Percentiles rank a stretch among this genome's conserved stretches.
These are phyloP conservation scores for Blastomyces gilchristii DNA, from an alignment of 2,329 filamentous ascomycete species.

Conservation along the genomic window DNA sequence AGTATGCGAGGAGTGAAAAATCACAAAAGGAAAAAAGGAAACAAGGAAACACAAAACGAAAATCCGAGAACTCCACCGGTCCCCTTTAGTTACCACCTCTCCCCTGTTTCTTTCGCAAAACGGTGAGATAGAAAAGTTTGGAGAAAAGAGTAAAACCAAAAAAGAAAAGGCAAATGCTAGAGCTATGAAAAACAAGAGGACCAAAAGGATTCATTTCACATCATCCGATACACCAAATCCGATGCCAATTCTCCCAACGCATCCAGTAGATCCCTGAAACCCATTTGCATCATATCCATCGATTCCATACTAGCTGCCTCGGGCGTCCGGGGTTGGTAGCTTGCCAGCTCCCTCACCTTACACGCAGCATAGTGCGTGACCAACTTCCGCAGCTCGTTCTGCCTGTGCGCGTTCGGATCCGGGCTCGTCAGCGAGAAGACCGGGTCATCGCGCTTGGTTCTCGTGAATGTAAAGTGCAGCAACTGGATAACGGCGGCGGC, in stretches of 20 bases:
- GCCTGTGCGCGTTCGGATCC: constrained; percentile 24
- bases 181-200: neutral
- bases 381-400: constrained; percentile 33
- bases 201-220: constrained; percentile 18
- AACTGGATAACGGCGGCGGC: constrained; percentile 30
- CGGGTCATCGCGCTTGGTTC: constrained; percentile 32
- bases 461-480: constrained; percentile 31
- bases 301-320: constrained; percentile 17
- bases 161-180: neutral
- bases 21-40: too few relatives aligned
- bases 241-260: constrained; percentile 32
- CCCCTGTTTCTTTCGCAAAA: neutral
- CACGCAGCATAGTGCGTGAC: constrained; percentile 34
- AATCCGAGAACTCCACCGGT: neutral
- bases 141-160: too few relatives aligned
- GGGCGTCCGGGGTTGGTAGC: constrained; percentile 18
- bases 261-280: constrained; percentile 30
- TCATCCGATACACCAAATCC: constrained; percentile 35
- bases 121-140: neutral
- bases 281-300: constrained; percentile 20
- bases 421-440: constrained; percentile 26
- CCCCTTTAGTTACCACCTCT: neutral
- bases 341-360: constrained; percentile 30
- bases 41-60: neutral
- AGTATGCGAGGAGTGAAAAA: constrained; percentile 10